A percentile compares a stretch with the other conserved stretches of the same genome.
Conservation (phyloP, 2,329 filamentous ascomycete genomes). For the Aspergillus fijiensis region DNA sequence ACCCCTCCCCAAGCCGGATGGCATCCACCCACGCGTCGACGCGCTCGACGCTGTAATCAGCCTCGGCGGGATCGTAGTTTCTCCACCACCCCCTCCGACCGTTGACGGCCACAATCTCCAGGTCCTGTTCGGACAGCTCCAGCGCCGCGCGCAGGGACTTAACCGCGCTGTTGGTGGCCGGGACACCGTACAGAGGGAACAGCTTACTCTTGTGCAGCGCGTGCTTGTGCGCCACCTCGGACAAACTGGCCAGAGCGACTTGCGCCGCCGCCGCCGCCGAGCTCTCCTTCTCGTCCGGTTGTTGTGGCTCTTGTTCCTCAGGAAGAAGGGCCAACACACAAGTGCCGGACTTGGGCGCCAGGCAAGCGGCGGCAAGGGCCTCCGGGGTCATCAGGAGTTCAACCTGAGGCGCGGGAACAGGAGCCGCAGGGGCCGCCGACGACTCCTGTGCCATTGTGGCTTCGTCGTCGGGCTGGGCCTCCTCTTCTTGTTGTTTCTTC, state of each 20-base stretch:
- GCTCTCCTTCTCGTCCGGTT: conserved; percentile 48
- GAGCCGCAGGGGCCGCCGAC: conserved; percentile 47
- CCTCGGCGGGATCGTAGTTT: conserved; percentile 58
- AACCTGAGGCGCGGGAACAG: conserved; percentile 62
- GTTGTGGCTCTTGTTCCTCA: conserved; percentile 49
- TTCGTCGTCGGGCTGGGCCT: conserved; percentile 51
- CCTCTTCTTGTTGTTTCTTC: conserved; percentile 48
- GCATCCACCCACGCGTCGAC: conserved; percentile 86
- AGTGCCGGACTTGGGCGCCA: conserved; percentile 72
- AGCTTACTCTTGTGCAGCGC: conserved; percentile 63
- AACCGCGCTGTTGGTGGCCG: conserved; percentile 60
- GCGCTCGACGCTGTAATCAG: conserved; percentile 51
- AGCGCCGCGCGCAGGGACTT: conserved; percentile 60
- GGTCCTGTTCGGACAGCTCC: conserved; percentile 54
- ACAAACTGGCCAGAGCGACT: conserved; percentile 63
- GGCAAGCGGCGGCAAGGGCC: conserved; percentile 68
- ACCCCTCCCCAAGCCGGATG: conserved; percentile 84
- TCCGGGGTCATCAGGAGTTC: conserved; percentile 62
- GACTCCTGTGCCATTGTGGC: conserved; percentile 33
- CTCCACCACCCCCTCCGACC: conserved; percentile 85
- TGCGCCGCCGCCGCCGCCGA: conserved; percentile 34
- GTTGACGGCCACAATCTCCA: conserved; percentile 80
- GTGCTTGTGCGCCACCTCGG: conserved; percentile 75
- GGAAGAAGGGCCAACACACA: conserved; percentile 78
- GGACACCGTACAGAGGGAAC: conserved; percentile 81